Evolutionary conservation across 306 rosid species (phyloP), one percentile per base, ranked within the genome.

Genomic region (Vigna angularis): DNA sequence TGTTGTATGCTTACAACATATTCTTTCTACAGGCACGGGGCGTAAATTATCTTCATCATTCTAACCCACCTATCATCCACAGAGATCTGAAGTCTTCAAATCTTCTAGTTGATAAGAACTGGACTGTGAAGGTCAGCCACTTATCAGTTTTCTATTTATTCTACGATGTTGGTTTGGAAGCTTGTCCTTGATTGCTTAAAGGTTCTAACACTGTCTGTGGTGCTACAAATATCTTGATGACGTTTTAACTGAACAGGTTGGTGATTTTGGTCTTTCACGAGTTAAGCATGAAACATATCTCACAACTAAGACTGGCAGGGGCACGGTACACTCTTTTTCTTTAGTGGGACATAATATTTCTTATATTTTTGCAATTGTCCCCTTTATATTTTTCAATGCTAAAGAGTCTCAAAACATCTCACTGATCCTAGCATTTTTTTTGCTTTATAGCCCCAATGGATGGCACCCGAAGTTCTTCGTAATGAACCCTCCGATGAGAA

Each of bases 391-490:
- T 75, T 64, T 76, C 48, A 51, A 10, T 51, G 32, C 58, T 16
- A 16, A 52, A 68, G 75, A 53, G 62, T 48, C 38, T 64, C 73
- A 71, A 69, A 68, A 57, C 34, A 52, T 42, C 13, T 74, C 17
- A 61, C 73, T 82, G 68, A 73, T 73, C 63, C 61, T 73, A 48
- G 30, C 42, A 48, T 75, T 76, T 79, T 84, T 85, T 50, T 83
- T 34, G 28, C 71, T 83, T 76, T 84, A 76, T 56, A 96, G 99
- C 99, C 98, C 81, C 99, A 96, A 88, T 96, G 99, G 99, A 96
- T 96, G 99, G 99, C 99, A 72, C 99, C 99, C 44, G 99, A 96
- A 91, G 97, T 96, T 83, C 97, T 96, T 80, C 99, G 99, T 49
- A 91, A 96, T 47, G 99, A 96, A 80, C 96, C 97, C 40, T 91